Evolutionary conservation across 805 yeast species (phyloP).

Genomic region (Yarrowia deformans): DNA sequence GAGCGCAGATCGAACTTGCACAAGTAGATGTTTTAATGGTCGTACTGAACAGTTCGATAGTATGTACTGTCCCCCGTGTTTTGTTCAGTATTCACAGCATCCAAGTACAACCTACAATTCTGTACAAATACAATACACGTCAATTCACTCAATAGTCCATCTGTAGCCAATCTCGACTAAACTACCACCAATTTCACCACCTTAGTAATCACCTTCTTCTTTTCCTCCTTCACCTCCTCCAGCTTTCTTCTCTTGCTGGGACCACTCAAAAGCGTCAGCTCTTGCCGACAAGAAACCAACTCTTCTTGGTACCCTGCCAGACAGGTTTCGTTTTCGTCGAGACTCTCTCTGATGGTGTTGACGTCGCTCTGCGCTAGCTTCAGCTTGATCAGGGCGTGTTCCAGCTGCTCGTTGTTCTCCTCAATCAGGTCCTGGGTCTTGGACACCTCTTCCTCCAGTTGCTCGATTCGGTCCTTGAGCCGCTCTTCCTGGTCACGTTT

Average conservation of each 20-base stretch:
- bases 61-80: no score
- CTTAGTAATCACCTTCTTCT: no score
- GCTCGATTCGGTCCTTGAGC: not conserved
- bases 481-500: conserved; percentile 10
- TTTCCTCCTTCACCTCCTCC: not conserved
- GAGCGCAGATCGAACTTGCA: no score
- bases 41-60: no score
- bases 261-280: not conserved
- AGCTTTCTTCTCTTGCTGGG: not conserved
- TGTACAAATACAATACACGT: no score
- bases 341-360: not conserved
- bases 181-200: no score
- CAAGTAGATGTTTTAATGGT: no score
- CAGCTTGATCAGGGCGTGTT: not conserved
- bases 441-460: not conserved
- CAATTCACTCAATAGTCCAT: no score
- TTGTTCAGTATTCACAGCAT: no score
- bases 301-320: not conserved
- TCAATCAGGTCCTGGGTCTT: not conserved
- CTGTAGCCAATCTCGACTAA: no score
- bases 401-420: not conserved
- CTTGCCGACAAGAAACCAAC: not conserved
- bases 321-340: not conserved
- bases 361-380: not conserved
- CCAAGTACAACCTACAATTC: no score